Conservation (phyloP, 257 asterid species). For the Eustoma russellianum region DNA sequence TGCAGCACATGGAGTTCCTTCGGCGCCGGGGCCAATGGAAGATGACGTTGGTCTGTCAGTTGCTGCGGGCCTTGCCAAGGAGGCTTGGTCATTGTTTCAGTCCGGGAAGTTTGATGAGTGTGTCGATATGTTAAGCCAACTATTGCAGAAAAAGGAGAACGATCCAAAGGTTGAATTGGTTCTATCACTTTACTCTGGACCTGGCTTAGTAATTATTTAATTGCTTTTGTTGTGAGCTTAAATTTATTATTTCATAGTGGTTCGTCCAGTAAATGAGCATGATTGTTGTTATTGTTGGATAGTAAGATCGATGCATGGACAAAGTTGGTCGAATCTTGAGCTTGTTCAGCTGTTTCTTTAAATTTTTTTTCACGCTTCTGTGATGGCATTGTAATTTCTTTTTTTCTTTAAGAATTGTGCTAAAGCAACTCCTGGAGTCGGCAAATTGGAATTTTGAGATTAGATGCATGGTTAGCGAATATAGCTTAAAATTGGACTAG, state of each 20-base stretch:
- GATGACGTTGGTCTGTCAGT: constrained; percentile 53
- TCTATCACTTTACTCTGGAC: background rate
- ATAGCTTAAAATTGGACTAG: too few relatives aligned
- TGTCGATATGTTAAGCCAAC: constrained; percentile 46
- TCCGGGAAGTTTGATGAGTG: constrained; percentile 65
- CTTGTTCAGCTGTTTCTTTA: too few relatives aligned
- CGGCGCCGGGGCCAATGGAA: constrained; percentile 26
- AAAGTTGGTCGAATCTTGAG: too few relatives aligned
- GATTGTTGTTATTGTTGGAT: too few relatives aligned
- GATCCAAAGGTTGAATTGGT: constrained; percentile 63
- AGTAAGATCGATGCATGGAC: too few relatives aligned
- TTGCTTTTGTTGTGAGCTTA: background rate
- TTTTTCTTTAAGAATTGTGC: too few relatives aligned
- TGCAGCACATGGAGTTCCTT: constrained; percentile 8
- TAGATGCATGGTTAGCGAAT: too few relatives aligned
- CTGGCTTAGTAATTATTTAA: background rate
- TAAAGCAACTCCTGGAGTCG: too few relatives aligned
- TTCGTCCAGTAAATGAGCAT: background rate
- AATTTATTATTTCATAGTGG: background rate
- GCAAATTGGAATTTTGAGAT: too few relatives aligned
- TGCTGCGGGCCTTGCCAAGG: constrained; percentile 69
- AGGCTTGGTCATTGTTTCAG: constrained; percentile 68
- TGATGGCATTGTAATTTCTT: too few relatives aligned
- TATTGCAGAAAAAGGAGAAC: constrained; percentile 49
- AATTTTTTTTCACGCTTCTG: too few relatives aligned